A percentile compares a stretch with the other conserved stretches of the same genome.
Conservation (phyloP, 352 stramenopile species). For the Pythium folliculosum region DNA sequence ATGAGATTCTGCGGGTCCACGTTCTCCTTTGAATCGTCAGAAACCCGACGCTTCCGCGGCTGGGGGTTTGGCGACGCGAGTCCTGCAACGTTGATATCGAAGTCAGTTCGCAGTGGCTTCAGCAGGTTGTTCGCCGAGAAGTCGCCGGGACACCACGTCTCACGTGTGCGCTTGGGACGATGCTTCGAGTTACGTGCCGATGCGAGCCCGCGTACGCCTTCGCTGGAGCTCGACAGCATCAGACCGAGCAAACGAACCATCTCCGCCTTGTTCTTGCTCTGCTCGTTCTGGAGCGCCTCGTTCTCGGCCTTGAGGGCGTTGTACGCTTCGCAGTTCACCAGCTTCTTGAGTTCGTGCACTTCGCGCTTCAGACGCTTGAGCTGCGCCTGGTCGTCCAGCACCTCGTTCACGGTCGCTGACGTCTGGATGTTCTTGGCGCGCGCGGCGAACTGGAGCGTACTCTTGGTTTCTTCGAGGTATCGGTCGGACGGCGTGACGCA, state of each 20-base stretch:
- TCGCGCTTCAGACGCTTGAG: slow-evolving; percentile 72
- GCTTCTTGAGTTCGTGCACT: slow-evolving; percentile 66
- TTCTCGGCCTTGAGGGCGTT: slow-evolving; percentile 74
- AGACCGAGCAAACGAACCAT: slow-evolving; percentile 59
- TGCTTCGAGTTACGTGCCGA: slow-evolving; percentile 31
- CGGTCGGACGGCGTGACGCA: slow-evolving; percentile 77
- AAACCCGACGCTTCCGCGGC: slow-evolving; percentile 31
- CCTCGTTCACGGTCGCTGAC: slow-evolving; percentile 83
- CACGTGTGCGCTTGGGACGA: slow-evolving; percentile 47
- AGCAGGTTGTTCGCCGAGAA: slow-evolving; percentile 36
- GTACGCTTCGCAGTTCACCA: slow-evolving; percentile 53
- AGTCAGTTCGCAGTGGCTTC: slow-evolving; percentile 6
- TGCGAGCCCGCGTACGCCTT: slow-evolving; percentile 16
- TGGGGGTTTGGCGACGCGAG: slow-evolving; percentile 34
- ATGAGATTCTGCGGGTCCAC: slow-evolving; percentile 44
- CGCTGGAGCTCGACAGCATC: slow-evolving; percentile 59
- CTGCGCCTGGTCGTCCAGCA: slow-evolving; percentile 91
- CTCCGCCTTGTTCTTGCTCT: slow-evolving; percentile 56
- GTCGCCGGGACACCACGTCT: slow-evolving; percentile 78
- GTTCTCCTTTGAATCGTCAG: slow-evolving; percentile 49
- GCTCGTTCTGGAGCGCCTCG: slow-evolving; percentile 57
- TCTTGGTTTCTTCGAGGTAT: slow-evolving; percentile 84
- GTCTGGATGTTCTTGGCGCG: slow-evolving; percentile 91
- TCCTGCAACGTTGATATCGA: slow-evolving; percentile 16
- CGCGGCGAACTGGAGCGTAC: slow-evolving; percentile 92